Base-by-base conservation (phyloP, 768 basidiomycete species). In the Kwoniella sp. region DNA sequence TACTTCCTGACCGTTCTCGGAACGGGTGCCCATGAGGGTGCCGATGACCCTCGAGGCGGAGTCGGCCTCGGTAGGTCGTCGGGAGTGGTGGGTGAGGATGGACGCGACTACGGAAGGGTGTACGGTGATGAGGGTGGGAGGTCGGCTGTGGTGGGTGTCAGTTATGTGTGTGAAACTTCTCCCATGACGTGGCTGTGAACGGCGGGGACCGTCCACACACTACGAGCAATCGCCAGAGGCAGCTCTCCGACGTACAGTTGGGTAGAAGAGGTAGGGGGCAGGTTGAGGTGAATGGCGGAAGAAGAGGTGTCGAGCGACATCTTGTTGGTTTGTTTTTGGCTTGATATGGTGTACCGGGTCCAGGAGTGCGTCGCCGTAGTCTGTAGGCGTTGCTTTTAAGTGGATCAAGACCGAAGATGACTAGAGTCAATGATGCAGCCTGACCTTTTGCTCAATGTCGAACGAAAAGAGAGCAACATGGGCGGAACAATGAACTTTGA, bases 31-130 rank as follows among this genome's bases (percentile, higher is more conserved):
- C 20, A 98, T 84, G 25, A 96, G 83, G 0, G 93, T 95, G 19
- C 93, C 93, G 71, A 98, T 93, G 15, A 96, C 93, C 52, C 92
- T 84, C 6, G 63, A 55, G 15, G 57, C 44, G 17, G 54, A 40
- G 25, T 46, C 46, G 19, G 52, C 52, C 23, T 78, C 75, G 61
- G 87, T 84, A 33, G 82, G 84, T 55, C 89, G 83, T 15, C 93
- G 86, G 45, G 96, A 84, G 76, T 91, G 92, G 79, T 96, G 92
- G 76, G 95, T 92, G 61, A 98, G 84, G 78, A 96, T 88, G 46
- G 89, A 85, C 73, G 95, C 89, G 41, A 98, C 83, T 3, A 89
- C 90, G 45, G 89, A 86, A 11, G 93, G 91, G 71, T 92, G 89
- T 56, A 96, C 81, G 41, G 85, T 88, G 50, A 95, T 67, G 20